phyloP scores from a whole-genome alignment of 2,329 filamentous ascomycete genomes.

The Dactylellina drechsleri region DNA sequence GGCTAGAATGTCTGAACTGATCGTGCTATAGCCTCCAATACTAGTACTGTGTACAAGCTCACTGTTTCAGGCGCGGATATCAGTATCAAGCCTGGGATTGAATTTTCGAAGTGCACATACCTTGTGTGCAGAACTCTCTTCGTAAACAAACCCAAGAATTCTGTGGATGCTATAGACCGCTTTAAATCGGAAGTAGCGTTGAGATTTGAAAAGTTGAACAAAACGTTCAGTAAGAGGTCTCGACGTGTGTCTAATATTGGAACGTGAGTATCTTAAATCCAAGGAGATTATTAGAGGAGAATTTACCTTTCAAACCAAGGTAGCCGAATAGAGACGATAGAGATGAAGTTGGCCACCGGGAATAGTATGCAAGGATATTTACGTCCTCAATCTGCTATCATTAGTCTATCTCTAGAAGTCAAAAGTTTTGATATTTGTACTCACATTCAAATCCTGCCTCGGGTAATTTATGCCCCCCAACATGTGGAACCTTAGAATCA shows the following conservation, averaged over 20 bases:
- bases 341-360: constrained; percentile 27
- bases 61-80: constrained; percentile 13
- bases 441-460: constrained; percentile 3
- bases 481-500: constrained; percentile 34
- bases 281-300: neutral
- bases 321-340: constrained; percentile 13
- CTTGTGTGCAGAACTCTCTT: constrained; percentile 24
- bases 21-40: constrained; percentile 38
- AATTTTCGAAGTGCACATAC: neutral
- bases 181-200: constrained; percentile 17
- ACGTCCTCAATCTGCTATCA: constrained; percentile 32
- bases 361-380: constrained; percentile 31
- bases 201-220: constrained; percentile 3
- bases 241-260: neutral
- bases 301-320: constrained; percentile 16
- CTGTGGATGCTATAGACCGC: constrained; percentile 7
- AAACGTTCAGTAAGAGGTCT: constrained; percentile 7
- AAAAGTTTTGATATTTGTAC: neutral
- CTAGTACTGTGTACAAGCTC: constrained; percentile 31
- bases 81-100: neutral
- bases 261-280: neutral
- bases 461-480: constrained; percentile 12
- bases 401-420: constrained; percentile 2
- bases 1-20: constrained; percentile 30
- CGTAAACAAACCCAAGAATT: constrained; percentile 16